Base-by-base conservation (phyloP, 2,329 filamentous ascomycete genomes). In the Emericellopsis cladophorae region DNA sequence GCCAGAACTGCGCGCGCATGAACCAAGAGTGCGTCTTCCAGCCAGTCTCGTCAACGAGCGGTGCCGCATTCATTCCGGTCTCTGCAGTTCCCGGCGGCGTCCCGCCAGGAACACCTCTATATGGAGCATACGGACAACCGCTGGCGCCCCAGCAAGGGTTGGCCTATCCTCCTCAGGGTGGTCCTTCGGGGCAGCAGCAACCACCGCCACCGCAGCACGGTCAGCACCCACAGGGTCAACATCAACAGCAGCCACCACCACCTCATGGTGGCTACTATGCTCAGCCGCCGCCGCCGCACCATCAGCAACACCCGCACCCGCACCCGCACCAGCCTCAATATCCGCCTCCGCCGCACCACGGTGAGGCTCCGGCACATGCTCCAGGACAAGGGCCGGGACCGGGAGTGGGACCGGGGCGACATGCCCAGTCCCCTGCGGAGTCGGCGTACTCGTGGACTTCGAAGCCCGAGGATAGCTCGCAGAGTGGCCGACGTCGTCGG, bases 1-100 rank as follows among this genome's bases (percentile, higher is more conserved):
- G 74, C 48, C 68, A 72, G 41, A 78, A 77, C 48, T 78, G 74
- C 49, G 71, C 73, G 32, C 72, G 75, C 46, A 75, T 76, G 59
- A 73, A 74, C 38, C 74, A 77, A 48, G 73, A 78, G 45, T 78
- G 74, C 44, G 66, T 77, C 12, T 77, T 78, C 44, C 73, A 77
- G 49, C 74, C 73, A 0, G 74, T 77, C 1, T 74, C 70, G 4
- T 71, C 68, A 0, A 68, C 70, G 10, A 67, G 68, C 32, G 70
- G 70, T 5, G 73, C 72, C 1, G 72, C 73, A 1, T 77, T 77
- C 46, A 71, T 77, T 12, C 73, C 74, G 2, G 69, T 78, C 5
- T 74, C 71, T 3, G 72, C 73, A 14, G 60, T 77, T 6, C 67
- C 68, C n/a, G 71, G 71, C n/a, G 71, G 69, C 12, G 67, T 76